Conservation (phyloP, 2,329 filamentous ascomycete species). For the Exophiala mesophila region DNA sequence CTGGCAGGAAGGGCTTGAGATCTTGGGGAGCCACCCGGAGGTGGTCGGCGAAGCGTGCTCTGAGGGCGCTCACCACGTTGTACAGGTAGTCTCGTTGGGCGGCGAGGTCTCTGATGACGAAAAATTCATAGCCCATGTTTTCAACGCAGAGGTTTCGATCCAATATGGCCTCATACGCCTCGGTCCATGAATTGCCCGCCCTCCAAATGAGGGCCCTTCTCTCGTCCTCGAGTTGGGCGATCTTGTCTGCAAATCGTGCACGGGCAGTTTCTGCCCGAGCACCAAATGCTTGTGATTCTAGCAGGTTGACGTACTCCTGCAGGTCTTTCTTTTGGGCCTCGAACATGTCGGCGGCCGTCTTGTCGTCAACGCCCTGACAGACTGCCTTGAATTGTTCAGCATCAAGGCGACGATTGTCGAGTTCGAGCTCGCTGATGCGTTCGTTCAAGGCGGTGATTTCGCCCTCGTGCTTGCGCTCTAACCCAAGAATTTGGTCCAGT, state of each 20-base stretch:
- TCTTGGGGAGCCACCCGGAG: background rate
- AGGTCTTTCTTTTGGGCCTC: background rate
- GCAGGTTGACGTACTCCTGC: background rate
- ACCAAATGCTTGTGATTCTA: background rate
- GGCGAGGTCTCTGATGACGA: background rate
- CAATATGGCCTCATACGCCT: background rate
- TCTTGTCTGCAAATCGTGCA: background rate
- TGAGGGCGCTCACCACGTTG: background rate
- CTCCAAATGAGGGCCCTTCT: background rate
- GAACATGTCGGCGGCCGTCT: background rate
- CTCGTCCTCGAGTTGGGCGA: background rate
- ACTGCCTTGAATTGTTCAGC: background rate
- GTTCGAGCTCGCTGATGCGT: background rate
- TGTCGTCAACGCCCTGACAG: background rate
- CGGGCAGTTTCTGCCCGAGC: background rate
- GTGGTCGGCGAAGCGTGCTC: background rate
- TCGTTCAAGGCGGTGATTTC: background rate
- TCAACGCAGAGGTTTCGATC: background rate
- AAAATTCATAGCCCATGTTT: background rate
- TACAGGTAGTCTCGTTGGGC: background rate
- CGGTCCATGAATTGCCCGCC: background rate
- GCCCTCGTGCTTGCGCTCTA: background rate
- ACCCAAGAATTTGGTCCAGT: background rate
- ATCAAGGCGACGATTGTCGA: background rate
- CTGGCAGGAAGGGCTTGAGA: background rate